Conservation (phyloP, 1,284 basidiomycete genomes). For the Cutaneotrichosporon sp. region DNA sequence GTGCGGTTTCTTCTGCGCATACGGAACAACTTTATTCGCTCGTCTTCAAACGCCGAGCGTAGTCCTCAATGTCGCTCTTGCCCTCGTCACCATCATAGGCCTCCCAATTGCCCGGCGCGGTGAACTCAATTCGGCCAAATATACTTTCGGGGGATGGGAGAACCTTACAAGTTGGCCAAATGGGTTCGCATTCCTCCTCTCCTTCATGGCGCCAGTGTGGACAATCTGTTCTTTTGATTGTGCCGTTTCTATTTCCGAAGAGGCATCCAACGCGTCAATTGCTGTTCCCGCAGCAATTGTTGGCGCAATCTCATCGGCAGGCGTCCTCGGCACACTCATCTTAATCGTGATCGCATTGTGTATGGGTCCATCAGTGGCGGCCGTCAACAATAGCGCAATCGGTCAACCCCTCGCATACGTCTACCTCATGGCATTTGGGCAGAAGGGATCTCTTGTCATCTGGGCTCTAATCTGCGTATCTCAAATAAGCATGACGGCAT, state of each 20-base stretch:
- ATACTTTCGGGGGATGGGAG: constrained; percentile 53
- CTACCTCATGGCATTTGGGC: constrained; percentile 49
- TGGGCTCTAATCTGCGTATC: constrained; percentile 46
- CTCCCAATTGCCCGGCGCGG: constrained; percentile 69
- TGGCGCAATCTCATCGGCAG: constrained; percentile 60
- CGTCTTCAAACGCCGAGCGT: constrained; percentile 70
- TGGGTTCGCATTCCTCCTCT: constrained; percentile 72
- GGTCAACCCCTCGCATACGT: constrained; percentile 63
- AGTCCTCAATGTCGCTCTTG: constrained; percentile 66
- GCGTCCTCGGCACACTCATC: constrained; percentile 60
- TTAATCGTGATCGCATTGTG: constrained; percentile 39
- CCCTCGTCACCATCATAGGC: constrained; percentile 70
- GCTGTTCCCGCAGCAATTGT: constrained; percentile 72
- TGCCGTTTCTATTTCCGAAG: constrained; percentile 74
- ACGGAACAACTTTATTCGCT: constrained; percentile 62
- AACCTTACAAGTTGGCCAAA: constrained; percentile 64
- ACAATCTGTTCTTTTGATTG: constrained; percentile 65
- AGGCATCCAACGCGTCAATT: constrained; percentile 63
- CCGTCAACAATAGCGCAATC: constrained; percentile 61
- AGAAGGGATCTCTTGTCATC: constrained; percentile 49
- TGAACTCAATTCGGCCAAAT: constrained; percentile 65
- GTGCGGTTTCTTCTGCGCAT: constrained; percentile 60
- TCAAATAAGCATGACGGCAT: constrained; percentile 43
- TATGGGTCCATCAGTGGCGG: constrained; percentile 62
- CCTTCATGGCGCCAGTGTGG: constrained; percentile 74